phyloP scores from a whole-genome alignment of 2,329 filamentous ascomycete genomes.

The Neofusicoccum kwambonambiense region DNA sequence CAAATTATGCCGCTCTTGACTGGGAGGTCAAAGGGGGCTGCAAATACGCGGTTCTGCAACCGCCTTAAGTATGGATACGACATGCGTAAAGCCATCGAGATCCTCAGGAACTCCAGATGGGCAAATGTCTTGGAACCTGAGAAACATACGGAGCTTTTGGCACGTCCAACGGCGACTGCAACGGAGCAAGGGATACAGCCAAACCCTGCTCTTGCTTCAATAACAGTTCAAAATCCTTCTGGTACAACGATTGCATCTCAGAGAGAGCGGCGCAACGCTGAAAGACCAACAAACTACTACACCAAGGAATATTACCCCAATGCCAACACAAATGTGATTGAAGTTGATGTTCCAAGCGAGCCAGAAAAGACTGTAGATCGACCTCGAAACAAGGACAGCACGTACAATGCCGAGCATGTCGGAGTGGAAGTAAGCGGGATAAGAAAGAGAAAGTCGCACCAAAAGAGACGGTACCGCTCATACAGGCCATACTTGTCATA shows the following conservation, averaged over 20 bases:
- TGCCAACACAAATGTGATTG: slow-evolving; percentile 21
- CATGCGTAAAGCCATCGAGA: slow-evolving; percentile 28
- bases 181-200: neutral
- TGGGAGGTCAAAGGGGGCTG: slow-evolving; percentile 26
- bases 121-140: slow-evolving; percentile 1
- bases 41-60: slow-evolving; percentile 31
- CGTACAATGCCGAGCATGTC: neutral
- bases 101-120: slow-evolving; percentile 11
- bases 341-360: slow-evolving; percentile 21
- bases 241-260: neutral
- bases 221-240: neutral
- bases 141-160: neutral
- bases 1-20: slow-evolving; percentile 37
- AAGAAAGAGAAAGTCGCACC: neutral
- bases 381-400: neutral
- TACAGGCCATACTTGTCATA: slow-evolving; percentile 26
- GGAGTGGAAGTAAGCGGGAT: neutral
- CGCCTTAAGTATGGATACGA: slow-evolving; percentile 16
- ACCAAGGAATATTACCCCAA: neutral
- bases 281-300: neutral
- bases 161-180: neutral
- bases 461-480: neutral
- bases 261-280: neutral
- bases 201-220: too few relatives aligned
- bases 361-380: neutral